Conservation (phyloP, 2,329 filamentous ascomycete genomes). For the Fusarium redolens region DNA sequence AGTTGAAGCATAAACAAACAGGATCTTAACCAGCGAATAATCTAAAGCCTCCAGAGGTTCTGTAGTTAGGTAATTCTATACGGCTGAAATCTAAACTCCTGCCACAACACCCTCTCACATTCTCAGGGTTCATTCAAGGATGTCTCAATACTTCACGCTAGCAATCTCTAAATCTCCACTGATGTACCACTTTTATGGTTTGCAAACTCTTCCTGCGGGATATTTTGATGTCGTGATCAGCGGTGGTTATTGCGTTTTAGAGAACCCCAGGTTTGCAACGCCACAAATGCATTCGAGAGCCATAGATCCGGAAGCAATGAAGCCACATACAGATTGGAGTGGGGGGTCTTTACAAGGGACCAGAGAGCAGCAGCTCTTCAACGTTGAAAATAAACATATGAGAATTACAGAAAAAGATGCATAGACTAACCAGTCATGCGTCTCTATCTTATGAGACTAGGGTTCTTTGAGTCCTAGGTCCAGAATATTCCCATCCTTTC, state of each 20-base stretch:
- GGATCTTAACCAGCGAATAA: constrained; percentile 5
- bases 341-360: constrained; percentile 4
- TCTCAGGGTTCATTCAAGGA: not conserved
- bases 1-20: constrained; percentile 4
- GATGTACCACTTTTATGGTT: constrained; percentile 35
- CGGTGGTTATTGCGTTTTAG: constrained; percentile 36
- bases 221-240: constrained; percentile 43
- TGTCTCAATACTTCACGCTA: constrained; percentile 14
- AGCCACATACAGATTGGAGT: constrained; percentile 20
- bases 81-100: not conserved
- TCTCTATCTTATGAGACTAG: not conserved
- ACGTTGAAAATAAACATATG: not conserved
- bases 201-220: constrained; percentile 21
- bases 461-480: constrained; percentile 4
- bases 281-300: constrained; percentile 23
- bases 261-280: constrained; percentile 21
- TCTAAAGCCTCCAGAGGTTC: not conserved
- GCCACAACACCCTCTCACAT: not conserved
- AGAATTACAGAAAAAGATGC: not conserved
- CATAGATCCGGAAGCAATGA: not conserved
- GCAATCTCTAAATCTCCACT: constrained; percentile 20
- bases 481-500: constrained; percentile 4
- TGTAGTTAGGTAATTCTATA: not conserved
- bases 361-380: not conserved
- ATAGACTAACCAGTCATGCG: not conserved